phyloP scores from a whole-genome alignment of 2,329 filamentous ascomycete genomes.

The Fusarium solani-melongenae region DNA sequence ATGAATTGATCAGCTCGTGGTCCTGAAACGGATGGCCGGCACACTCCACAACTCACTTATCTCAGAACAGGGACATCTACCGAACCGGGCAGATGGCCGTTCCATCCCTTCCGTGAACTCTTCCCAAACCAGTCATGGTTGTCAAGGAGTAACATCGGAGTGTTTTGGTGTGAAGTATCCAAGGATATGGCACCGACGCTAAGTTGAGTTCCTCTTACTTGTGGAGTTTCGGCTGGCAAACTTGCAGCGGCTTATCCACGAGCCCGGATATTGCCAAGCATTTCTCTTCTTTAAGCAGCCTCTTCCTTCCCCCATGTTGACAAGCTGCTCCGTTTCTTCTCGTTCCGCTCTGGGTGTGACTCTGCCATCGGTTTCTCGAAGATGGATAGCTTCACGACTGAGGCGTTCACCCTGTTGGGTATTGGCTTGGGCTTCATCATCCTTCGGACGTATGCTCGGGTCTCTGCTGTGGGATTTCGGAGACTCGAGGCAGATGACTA shows the following conservation, averaged over 20 bases:
- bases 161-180: not conserved
- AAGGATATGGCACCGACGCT: not conserved
- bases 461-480: constrained; percentile 46
- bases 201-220: not conserved
- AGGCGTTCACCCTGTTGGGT: constrained; percentile 50
- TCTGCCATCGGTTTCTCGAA: not conserved
- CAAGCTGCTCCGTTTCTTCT: not conserved
- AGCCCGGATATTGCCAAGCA: not conserved
- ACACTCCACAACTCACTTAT: not conserved
- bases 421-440: constrained; percentile 49
- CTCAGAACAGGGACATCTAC: not conserved
- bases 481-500: constrained; percentile 51
- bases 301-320: not conserved
- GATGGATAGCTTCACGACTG: constrained; percentile 43
- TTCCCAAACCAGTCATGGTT: not conserved
- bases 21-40: not conserved
- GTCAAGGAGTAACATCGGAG: not conserved
- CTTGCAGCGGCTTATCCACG: not conserved
- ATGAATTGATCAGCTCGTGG: constrained; percentile 2
- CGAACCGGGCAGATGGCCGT: not conserved
- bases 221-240: not conserved
- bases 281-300: not conserved
- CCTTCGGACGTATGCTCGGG: constrained; percentile 50
- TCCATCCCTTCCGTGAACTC: not conserved
- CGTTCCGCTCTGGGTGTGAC: not conserved